Evolutionary conservation across 345 rosid species (phyloP).

Genomic region (Schrenkiella parvula): DNA sequence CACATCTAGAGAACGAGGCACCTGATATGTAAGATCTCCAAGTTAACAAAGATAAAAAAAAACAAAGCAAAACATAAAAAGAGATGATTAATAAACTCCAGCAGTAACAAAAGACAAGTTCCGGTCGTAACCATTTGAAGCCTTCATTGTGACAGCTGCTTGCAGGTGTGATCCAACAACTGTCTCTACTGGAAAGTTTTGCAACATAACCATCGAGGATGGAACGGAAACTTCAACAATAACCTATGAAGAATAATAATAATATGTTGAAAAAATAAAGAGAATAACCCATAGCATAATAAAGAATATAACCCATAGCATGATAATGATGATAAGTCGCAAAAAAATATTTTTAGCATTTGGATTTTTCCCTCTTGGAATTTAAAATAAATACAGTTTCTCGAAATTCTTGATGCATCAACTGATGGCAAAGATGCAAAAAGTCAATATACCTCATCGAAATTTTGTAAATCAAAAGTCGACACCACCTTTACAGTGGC

Average conservation of each 20-base stretch:
- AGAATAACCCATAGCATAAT: no score
- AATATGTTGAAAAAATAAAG: conserved; percentile 11
- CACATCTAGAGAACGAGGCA: conserved; percentile 62
- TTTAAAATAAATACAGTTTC: background rate
- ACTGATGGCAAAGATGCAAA: background rate
- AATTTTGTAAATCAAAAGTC: conserved; percentile 67
- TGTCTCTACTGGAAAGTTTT: conserved; percentile 74
- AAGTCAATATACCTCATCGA: conserved; percentile 64
- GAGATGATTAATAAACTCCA: conserved; percentile 21
- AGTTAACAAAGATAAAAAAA: conserved; percentile 9
- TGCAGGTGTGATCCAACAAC: conserved; percentile 73
- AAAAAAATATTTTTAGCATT: background rate
- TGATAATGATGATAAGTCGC: background rate
- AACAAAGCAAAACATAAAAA: conserved; percentile 18
- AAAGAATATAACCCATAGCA: background rate
- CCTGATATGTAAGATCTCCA: conserved; percentile 44
- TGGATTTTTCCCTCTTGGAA: background rate
- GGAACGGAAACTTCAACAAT: conserved; percentile 77
- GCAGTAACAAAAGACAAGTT: conserved; percentile 24
- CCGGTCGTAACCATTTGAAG: conserved; percentile 55
- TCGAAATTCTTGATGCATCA: background rate
- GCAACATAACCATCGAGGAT: conserved; percentile 72
- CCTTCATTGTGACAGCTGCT: conserved; percentile 81
- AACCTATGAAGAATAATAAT: conserved; percentile 43
- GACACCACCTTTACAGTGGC: conserved; percentile 75